phyloP scores from a whole-genome alignment of 2,329 filamentous ascomycete genomes.

The Diaporthe vaccinii region DNA sequence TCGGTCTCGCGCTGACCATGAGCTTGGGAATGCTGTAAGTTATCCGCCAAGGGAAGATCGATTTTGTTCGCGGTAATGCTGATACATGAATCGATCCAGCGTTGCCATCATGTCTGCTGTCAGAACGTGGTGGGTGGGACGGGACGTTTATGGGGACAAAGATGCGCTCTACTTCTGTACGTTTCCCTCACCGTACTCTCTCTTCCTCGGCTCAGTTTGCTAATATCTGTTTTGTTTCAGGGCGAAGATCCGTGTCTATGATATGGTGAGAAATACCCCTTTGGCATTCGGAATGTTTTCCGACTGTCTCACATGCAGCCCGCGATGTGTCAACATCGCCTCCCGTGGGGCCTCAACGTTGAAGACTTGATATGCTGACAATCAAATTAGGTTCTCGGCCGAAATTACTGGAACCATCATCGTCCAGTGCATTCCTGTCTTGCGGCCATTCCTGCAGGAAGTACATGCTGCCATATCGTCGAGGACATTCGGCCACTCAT shows the following conservation, averaged over 20 bases:
- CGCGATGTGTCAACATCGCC: background rate
- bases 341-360: too few species aligned
- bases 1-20: conserved; percentile 28
- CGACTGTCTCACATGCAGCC: background rate
- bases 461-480: conserved; percentile 11
- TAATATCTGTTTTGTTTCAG: background rate
- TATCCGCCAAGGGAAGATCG: too few species aligned
- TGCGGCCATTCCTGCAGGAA: conserved; percentile 31
- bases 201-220: background rate
- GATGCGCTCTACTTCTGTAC: conserved; percentile 17
- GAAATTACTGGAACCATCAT: conserved; percentile 33
- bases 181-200: background rate
- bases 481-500: background rate
- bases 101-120: conserved; percentile 32
- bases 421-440: conserved; percentile 33
- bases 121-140: conserved; percentile 29
- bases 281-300: background rate
- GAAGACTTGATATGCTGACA: background rate
- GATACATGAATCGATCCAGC: background rate
- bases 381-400: conserved; percentile 24
- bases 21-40: conserved; percentile 35
- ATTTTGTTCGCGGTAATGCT: background rate
- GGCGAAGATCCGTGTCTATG: conserved; percentile 8
- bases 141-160: conserved; percentile 20
- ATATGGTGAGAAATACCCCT: conserved; percentile 5